A percentile compares a stretch with the other conserved stretches of the same genome.
Evolutionary conservation across 2,329 filamentous ascomycete species (phyloP).

Genomic region (Drechmeria coniospora): DNA sequence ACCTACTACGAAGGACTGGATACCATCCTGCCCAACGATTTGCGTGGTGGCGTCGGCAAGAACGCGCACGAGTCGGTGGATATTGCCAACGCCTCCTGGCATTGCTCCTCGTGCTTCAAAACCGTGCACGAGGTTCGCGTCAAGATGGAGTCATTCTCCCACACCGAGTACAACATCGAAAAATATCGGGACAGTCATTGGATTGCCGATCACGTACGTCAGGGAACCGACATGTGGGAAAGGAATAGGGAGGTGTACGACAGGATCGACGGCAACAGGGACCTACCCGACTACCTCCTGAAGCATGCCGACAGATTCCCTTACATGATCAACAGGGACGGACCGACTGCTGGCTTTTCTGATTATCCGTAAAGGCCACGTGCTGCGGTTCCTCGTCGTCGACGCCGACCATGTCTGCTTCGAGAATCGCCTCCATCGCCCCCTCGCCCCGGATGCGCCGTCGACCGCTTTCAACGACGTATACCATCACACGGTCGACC

Average conservation of each 20-base stretch:
- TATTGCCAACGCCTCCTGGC: constrained; percentile 39
- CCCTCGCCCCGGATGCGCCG: background rate
- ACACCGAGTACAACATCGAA: constrained; percentile 34
- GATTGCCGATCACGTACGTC: constrained; percentile 34
- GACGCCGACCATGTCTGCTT: background rate
- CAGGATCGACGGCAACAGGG: constrained; percentile 31
- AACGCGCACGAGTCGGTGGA: constrained; percentile 25
- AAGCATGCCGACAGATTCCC: constrained; percentile 22
- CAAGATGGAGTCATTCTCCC: constrained; percentile 42
- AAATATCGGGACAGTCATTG: constrained; percentile 29
- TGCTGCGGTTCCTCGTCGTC: too few relatives aligned
- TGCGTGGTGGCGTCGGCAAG: constrained; percentile 32
- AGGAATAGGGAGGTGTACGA: constrained; percentile 30
- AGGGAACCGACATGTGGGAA: constrained; percentile 40
- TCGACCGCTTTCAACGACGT: too few relatives aligned
- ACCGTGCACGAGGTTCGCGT: constrained; percentile 38
- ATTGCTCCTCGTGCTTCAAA: constrained; percentile 46
- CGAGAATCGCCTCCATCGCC: background rate
- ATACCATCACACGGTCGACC: too few relatives aligned
- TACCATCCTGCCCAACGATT: constrained; percentile 37
- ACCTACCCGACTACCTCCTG: constrained; percentile 33
- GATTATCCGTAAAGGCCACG: constrained; percentile 43
- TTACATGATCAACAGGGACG: constrained; percentile 32
- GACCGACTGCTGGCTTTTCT: constrained; percentile 28
- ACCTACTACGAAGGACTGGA: constrained; percentile 30